phyloP scores from a whole-genome alignment of 2,329 filamentous ascomycete species.

The Dothistroma septosporum region DNA sequence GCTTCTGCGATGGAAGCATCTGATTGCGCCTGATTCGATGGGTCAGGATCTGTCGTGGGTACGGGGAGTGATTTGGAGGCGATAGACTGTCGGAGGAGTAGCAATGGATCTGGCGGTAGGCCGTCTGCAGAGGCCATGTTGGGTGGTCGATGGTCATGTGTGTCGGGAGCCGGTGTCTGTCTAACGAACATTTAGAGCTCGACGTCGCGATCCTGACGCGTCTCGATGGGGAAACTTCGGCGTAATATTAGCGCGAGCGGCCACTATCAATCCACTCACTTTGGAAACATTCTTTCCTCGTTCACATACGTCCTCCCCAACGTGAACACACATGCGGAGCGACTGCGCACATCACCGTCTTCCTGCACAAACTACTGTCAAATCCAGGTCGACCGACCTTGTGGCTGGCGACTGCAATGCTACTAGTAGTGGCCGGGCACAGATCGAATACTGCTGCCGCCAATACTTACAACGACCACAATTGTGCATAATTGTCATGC shows the following conservation, averaged over 20 bases:
- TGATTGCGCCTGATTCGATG: constrained; percentile 57
- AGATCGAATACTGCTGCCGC: too few species aligned
- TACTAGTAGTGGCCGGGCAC: too few species aligned
- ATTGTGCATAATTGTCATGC: too few species aligned
- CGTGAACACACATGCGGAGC: too few species aligned
- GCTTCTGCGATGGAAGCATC: constrained; percentile 65
- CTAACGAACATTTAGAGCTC: neutral
- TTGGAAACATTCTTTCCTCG: too few species aligned
- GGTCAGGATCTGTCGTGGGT: constrained; percentile 67
- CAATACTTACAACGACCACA: too few species aligned
- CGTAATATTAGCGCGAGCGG: neutral
- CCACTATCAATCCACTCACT: too few species aligned
- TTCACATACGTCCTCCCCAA: too few species aligned
- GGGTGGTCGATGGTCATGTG: constrained; percentile 55
- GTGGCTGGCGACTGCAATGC: too few species aligned
- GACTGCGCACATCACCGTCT: too few species aligned
- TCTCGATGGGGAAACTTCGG: neutral
- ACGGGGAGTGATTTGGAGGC: constrained; percentile 64
- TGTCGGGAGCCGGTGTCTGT: neutral
- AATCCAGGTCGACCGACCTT: too few species aligned
- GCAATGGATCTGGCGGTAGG: constrained; percentile 58
- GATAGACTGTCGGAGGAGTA: constrained; percentile 80
- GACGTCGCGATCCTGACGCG: neutral
- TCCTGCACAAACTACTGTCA: too few species aligned
- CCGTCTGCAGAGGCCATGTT: constrained; percentile 46